phyloP scores from a whole-genome alignment of 331 rosid genomes.

The Acacia concinna region DNA sequence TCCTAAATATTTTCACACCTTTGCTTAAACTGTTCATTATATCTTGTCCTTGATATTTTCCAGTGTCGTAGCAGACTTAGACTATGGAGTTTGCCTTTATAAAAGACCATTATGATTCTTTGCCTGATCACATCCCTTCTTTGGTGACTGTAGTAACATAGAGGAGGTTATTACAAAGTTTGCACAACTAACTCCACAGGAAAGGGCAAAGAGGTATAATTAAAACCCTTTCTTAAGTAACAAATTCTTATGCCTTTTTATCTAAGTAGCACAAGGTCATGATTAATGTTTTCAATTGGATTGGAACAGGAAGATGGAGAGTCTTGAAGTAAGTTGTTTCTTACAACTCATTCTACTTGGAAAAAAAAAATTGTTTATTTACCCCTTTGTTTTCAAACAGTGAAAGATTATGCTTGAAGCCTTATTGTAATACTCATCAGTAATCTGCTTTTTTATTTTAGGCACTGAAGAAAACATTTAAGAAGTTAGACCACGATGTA shows the following conservation, averaged over 20 bases:
- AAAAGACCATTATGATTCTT: neutral
- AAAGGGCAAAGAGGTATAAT: constrained; percentile 81
- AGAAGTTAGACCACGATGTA: constrained; percentile 81
- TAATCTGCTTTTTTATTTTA: constrained; percentile 33
- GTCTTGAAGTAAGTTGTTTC: constrained; percentile 71
- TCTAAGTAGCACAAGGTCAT: neutral
- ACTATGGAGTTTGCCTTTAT: neutral
- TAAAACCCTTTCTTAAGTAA: neutral
- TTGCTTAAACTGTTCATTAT: neutral
- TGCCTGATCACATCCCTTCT: constrained; percentile 11
- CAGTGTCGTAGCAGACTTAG: neutral
- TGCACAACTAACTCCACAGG: constrained; percentile 84
- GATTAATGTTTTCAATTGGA: constrained; percentile 33
- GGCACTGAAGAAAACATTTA: constrained; percentile 80
- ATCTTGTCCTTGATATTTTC: neutral
- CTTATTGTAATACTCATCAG: neutral
- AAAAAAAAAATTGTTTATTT: neutral
- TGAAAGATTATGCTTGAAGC: neutral
- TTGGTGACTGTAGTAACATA: constrained; percentile 49
- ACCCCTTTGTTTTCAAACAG: neutral
- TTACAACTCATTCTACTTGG: constrained; percentile 25
- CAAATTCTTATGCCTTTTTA: constrained; percentile 3
- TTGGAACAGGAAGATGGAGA: constrained; percentile 83
- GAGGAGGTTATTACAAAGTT: constrained; percentile 88
- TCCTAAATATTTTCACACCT: neutral